A percentile compares a stretch with the other conserved stretches of the same genome.
Evolutionary conservation across 495 filamentous ascomycete species (phyloP).

Genomic region (Massariosphaeria phaeospora): DNA sequence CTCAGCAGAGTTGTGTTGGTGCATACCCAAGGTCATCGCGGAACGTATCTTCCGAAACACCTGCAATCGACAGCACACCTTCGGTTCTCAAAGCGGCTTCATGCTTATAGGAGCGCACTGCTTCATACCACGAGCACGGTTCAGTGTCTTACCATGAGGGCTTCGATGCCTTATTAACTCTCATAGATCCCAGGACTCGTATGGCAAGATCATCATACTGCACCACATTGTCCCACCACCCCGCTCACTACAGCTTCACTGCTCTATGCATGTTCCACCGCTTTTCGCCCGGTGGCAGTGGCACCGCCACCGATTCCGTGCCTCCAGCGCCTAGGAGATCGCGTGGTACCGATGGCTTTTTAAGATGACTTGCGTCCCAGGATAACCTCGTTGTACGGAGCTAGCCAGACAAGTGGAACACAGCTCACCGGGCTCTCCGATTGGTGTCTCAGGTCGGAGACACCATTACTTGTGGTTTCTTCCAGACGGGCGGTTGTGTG

Average conservation of each 20-base stretch:
- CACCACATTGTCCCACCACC: constrained; percentile 6
- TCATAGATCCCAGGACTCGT: not conserved
- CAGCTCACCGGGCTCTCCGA: constrained; percentile 12
- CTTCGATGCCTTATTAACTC: too few relatives aligned
- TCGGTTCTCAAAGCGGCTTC: not conserved
- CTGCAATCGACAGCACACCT: not conserved
- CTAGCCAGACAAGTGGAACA: constrained; percentile 6
- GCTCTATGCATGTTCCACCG: constrained; percentile 24
- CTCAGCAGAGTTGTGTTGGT: too few relatives aligned
- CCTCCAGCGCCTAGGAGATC: constrained; percentile 4
- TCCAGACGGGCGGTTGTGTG: constrained; percentile 6
- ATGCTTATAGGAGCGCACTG: not conserved
- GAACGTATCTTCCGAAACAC: not conserved
- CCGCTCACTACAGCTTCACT: not conserved
- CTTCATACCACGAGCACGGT: not conserved
- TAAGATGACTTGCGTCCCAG: not conserved
- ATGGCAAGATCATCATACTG: constrained; percentile 2
- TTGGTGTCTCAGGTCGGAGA: constrained; percentile 21
- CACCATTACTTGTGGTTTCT: not conserved
- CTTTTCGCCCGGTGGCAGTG: constrained; percentile 7
- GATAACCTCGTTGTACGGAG: not conserved
- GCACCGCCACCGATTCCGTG: constrained; percentile 13
- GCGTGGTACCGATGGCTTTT: not conserved
- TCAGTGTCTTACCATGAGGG: not conserved
- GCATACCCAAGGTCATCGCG: not conserved